Conservation (phyloP, 2,329 filamentous ascomycete species). For the Pezicula neosporulosa region DNA sequence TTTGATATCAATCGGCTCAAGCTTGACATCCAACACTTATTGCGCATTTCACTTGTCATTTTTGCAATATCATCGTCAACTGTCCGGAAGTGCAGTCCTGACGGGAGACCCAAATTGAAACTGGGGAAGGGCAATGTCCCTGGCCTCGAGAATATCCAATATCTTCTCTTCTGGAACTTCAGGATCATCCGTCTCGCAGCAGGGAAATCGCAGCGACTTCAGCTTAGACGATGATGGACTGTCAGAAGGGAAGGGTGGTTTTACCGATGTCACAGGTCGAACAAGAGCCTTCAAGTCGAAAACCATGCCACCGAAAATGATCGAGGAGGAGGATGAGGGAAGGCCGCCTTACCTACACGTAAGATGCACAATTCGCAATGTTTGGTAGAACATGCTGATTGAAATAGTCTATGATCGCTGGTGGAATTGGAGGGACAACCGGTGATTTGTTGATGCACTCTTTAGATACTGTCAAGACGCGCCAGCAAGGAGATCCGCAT, state of each 20-base stretch:
- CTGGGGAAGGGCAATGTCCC: slow-evolving; percentile 48
- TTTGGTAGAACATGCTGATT: slow-evolving; percentile 12
- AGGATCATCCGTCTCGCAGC: slow-evolving; percentile 17
- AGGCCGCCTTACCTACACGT: slow-evolving; percentile 64
- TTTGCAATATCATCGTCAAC: too few species aligned
- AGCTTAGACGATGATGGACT: slow-evolving; percentile 33
- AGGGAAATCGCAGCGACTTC: slow-evolving; percentile 21
- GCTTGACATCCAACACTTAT: too few species aligned
- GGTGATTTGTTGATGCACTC: slow-evolving; percentile 99
- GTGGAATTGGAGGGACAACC: slow-evolving; percentile 85
- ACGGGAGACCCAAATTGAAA: background rate
- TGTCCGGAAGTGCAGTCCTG: too few species aligned
- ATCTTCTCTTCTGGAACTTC: slow-evolving; percentile 40
- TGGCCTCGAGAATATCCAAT: slow-evolving; percentile 49
- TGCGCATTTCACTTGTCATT: too few species aligned
- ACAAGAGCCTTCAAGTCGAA: slow-evolving; percentile 16
- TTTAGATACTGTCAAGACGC: slow-evolving; percentile 95
- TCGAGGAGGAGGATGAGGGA: slow-evolving; percentile 42
- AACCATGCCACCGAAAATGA: slow-evolving; percentile 27
- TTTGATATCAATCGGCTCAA: too few species aligned
- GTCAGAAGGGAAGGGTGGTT: slow-evolving; percentile 23
- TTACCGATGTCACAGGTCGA: slow-evolving; percentile 28
- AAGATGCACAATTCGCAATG: slow-evolving; percentile 28
- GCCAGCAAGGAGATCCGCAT: slow-evolving; percentile 93
- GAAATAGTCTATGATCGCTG: slow-evolving; percentile 84